Conservation (phyloP, 225 moss, liverwort and hornwort genomes). For the Straminergon stramineum region DNA sequence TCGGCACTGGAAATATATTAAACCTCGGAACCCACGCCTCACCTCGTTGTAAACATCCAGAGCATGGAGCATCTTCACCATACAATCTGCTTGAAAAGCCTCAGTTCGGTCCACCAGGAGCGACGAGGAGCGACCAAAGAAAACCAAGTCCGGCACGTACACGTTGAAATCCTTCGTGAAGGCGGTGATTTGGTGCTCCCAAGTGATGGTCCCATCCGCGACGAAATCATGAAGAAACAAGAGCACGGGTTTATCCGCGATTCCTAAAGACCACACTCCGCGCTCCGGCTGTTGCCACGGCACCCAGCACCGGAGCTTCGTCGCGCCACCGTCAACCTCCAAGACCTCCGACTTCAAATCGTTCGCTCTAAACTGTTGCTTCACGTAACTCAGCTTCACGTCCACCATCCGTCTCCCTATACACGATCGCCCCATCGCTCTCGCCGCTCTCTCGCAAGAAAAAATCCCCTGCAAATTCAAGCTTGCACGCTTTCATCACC, state of each 20-base stretch:
- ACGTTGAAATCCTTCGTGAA: slow-evolving; percentile 51
- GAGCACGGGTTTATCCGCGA: slow-evolving; percentile 34
- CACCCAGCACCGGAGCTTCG: slow-evolving; percentile 64
- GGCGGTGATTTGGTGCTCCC: slow-evolving; percentile 44
- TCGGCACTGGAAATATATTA: too few relatives aligned
- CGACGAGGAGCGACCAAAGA: slow-evolving; percentile 57
- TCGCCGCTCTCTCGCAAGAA: not conserved
- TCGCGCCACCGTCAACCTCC: slow-evolving; percentile 44
- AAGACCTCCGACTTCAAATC: slow-evolving; percentile 54
- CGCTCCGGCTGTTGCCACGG: slow-evolving; percentile 56
- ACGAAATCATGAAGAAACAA: slow-evolving; percentile 68
- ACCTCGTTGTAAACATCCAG: slow-evolving; percentile 21
- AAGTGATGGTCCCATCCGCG: slow-evolving; percentile 41
- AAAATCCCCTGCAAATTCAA: not conserved
- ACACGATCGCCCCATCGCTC: slow-evolving; percentile 15
- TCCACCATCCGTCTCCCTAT: slow-evolving; percentile 1
- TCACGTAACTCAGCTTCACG: slow-evolving; percentile 17
- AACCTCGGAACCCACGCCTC: not conserved
- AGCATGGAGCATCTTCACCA: slow-evolving; percentile 23
- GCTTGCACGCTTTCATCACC: not conserved
- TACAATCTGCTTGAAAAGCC: slow-evolving; percentile 49
- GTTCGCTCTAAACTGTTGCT: slow-evolving; percentile 23
- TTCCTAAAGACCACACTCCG: slow-evolving; percentile 25
- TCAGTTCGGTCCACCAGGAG: slow-evolving; percentile 27
- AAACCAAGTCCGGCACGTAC: slow-evolving; percentile 73